Percentiles rank a stretch among this genome's conserved stretches.
phyloP scores from a whole-genome alignment of 305 asterid genomes.

The Salvia sclarea region DNA sequence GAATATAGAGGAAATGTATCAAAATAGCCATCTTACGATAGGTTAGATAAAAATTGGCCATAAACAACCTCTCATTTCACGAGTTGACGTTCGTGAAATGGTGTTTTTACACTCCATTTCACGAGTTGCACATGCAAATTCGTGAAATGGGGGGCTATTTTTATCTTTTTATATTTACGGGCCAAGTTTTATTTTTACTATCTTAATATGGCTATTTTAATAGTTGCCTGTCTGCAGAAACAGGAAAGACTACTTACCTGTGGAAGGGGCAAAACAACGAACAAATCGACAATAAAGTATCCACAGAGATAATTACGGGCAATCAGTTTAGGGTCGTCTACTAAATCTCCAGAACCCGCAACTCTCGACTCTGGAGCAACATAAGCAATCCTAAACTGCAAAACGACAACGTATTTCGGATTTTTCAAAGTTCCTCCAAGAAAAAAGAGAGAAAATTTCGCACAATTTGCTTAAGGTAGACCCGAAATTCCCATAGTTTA shows the following conservation, averaged over 20 bases:
- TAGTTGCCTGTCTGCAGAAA: no score
- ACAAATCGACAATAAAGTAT: constrained; percentile 58
- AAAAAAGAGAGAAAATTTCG: neutral
- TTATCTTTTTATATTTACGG: no score
- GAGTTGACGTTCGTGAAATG: no score
- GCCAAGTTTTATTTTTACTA: no score
- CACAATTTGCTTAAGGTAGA: neutral
- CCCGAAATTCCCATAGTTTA: neutral
- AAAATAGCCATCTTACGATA: no score
- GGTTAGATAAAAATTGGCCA: no score
- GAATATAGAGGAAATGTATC: no score
- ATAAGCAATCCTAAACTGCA: constrained; percentile 87
- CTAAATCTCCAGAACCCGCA: constrained; percentile 83
- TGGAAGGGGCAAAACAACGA: constrained; percentile 75
- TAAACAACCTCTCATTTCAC: no score
- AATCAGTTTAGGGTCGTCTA: constrained; percentile 67
- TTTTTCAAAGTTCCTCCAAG: neutral
- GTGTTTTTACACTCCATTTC: no score
- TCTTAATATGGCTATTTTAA: no score
- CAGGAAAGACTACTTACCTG: constrained; percentile 47
- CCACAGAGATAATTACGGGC: constrained; percentile 66
- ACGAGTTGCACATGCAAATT: no score
- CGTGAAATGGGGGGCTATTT: no score
- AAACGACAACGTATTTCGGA: constrained; percentile 24
- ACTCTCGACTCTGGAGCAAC: constrained; percentile 84